Percentiles rank a stretch among this genome's conserved stretches.
Conservation (phyloP, 345 rosid genomes). For the Trapa bicornis region DNA sequence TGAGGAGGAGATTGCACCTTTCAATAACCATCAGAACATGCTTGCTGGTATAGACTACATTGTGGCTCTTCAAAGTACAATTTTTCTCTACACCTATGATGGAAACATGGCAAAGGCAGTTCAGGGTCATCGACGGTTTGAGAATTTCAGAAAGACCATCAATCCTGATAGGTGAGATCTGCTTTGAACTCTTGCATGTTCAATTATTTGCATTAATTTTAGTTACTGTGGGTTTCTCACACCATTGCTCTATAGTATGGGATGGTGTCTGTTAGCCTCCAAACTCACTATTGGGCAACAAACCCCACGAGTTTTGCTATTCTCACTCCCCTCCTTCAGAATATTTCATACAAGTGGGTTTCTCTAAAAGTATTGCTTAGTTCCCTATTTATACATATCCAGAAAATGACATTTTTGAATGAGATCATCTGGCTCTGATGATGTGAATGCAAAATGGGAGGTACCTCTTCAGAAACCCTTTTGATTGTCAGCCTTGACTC, state of each 20-base stretch:
- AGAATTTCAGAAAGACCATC: conserved; percentile 76
- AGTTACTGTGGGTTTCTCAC: background rate
- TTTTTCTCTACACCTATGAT: conserved; percentile 74
- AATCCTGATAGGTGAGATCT: conserved; percentile 62
- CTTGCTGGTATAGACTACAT: conserved; percentile 83
- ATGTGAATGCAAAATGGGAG: background rate
- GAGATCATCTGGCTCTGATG: background rate
- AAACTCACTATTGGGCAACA: background rate
- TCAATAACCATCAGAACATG: conserved; percentile 82
- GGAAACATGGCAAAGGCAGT: conserved; percentile 99
- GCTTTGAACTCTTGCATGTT: background rate
- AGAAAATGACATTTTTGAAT: background rate
- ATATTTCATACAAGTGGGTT: too few relatives aligned
- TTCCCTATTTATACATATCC: too few relatives aligned
- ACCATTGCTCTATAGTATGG: background rate
- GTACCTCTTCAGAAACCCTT: background rate
- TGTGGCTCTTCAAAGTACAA: conserved; percentile 83
- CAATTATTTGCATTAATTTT: background rate
- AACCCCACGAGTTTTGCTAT: background rate
- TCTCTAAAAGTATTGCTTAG: too few relatives aligned
- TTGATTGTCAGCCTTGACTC: background rate
- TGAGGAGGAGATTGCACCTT: conserved; percentile 59
- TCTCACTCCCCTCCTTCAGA: background rate
- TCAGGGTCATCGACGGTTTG: conserved; percentile 84
- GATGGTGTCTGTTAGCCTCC: background rate